Evolutionary conservation across 2,329 filamentous ascomycete species (phyloP), one percentile per base, ranked within the genome.

Genomic region (Rutstroemia sp.): DNA sequence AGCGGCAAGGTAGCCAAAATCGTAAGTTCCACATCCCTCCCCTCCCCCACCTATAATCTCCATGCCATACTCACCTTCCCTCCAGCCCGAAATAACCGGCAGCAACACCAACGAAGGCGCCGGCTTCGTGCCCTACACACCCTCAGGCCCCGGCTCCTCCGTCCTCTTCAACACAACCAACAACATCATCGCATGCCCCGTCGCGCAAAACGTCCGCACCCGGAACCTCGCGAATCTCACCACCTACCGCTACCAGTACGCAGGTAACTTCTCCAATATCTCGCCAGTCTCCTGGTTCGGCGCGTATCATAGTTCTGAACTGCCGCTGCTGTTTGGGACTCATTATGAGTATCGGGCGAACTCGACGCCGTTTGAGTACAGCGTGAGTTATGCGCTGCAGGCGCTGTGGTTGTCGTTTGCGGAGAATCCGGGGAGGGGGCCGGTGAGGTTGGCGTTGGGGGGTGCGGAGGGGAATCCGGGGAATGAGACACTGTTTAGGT

Each of bases 221-320:
- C 58, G 58, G n/a, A 17, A 55, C 12, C 23, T 25, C 2, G 50
- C 52, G 36, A 38, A 40, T n/a, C 45, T 56, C 5, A 47, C 58
- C 49, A 61, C 55, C 7, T 62, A 56, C 40, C 66, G 69, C 19
- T 71, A 70, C 48, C 62, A 65, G n/a, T 71, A 64, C 48, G 60
- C 65, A 12, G 69, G 68, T 5, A 61, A 64, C 47, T 70, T 69
- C 51, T 63, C 66, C 16, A 70, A 70, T 50, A 60, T 67, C 40
- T 60, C 57, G 2, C 59, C 70, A 1, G 45, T 51, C 8, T 39
- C 44, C 5, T 60, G 58, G 58, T 39, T 58, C 12, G 54, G 58
- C 5, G 58, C 56, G 2, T 60, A 58, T 25, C 58, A 60, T 17
- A 55, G 51, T 23, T 50, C 54, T 12, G 59, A 61, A 19, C 45